phyloP scores from a whole-genome alignment of 371 early-diverging fungal genomes.

The Rhizopus microsporus region DNA sequence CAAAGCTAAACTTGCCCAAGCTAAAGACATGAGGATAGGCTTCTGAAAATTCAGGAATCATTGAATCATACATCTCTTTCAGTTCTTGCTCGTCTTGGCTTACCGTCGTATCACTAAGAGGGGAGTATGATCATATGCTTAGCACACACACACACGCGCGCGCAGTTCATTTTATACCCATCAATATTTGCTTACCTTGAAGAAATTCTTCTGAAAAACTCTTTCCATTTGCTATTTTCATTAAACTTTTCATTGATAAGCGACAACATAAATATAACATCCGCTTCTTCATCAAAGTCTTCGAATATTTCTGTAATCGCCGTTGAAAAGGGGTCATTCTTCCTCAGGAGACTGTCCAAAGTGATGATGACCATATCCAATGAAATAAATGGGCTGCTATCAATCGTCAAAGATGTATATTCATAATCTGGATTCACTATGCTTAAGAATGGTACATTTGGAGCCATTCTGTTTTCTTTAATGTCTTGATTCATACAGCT shows the following conservation, averaged over 20 bases:
- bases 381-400: slow-evolving; percentile 13
- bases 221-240: slow-evolving; percentile 26
- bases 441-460: slow-evolving; percentile 33
- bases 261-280: slow-evolving; percentile 46
- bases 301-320: slow-evolving; percentile 36
- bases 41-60: slow-evolving; percentile 45
- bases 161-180: not conserved
- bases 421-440: slow-evolving; percentile 30
- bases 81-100: slow-evolving; percentile 33
- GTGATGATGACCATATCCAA: slow-evolving; percentile 34
- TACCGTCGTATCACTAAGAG: slow-evolving; percentile 1
- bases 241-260: slow-evolving; percentile 41
- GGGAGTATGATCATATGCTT: not conserved
- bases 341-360: slow-evolving; percentile 22
- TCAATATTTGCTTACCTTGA: slow-evolving; percentile 16
- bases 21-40: slow-evolving; percentile 44
- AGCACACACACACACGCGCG: not conserved
- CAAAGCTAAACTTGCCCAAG: slow-evolving; percentile 26
- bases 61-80: slow-evolving; percentile 41
- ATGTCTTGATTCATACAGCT: slow-evolving; percentile 29
- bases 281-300: slow-evolving; percentile 50
- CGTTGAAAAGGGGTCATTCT: slow-evolving; percentile 21
- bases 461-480: slow-evolving; percentile 18
- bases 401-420: slow-evolving; percentile 7
- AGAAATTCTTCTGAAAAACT: slow-evolving; percentile 27